These are phyloP conservation scores for Berkeleyomyces rouxiae DNA, from an alignment of 2,329 filamentous ascomycete genomes.

Conservation along the genomic window DNA sequence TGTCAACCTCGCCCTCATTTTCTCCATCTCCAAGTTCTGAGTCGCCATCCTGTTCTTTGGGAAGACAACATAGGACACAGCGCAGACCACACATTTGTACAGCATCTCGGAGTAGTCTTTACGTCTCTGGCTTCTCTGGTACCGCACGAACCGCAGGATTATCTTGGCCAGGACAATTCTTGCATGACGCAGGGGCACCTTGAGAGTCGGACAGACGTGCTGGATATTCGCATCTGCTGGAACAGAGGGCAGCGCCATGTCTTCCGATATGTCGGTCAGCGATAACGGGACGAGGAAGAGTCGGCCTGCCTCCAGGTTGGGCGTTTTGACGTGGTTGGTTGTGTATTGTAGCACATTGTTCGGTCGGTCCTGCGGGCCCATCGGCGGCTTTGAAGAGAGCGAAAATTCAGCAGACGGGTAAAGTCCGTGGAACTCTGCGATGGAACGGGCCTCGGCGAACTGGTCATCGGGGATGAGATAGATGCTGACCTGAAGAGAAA, in stretches of 20 bases:
- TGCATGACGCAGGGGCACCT: conserved; percentile 1
- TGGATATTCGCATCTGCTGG: background rate
- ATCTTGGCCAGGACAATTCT: conserved; percentile 6
- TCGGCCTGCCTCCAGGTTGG: conserved; percentile 11
- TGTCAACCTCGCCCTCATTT: background rate
- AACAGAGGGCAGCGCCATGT: background rate
- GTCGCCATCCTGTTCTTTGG: background rate
- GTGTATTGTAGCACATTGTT: conserved; percentile 7
- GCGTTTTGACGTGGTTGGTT: conserved; percentile 7
- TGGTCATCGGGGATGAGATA: conserved; percentile 9
- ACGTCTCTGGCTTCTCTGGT: conserved; percentile 8
- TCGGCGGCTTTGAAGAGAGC: background rate
- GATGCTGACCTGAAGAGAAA: conserved; percentile 1
- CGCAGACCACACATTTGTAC: conserved; percentile 11
- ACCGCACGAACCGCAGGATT: conserved; percentile 4
- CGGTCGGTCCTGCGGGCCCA: background rate
- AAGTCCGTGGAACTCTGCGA: conserved; percentile 7
- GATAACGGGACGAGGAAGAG: conserved; percentile 11
- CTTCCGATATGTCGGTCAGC: background rate
- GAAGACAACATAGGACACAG: conserved; percentile 8
- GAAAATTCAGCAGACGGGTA: conserved; percentile 5
- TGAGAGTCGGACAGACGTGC: conserved; percentile 5
- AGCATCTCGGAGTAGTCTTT: conserved; percentile 13
- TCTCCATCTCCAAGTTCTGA: background rate
- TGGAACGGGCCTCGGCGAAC: conserved; percentile 1